These are phyloP conservation scores for Ascochyta koolunga DNA, from an alignment of 2,329 filamentous ascomycete genomes.

Conservation along the genomic window DNA sequence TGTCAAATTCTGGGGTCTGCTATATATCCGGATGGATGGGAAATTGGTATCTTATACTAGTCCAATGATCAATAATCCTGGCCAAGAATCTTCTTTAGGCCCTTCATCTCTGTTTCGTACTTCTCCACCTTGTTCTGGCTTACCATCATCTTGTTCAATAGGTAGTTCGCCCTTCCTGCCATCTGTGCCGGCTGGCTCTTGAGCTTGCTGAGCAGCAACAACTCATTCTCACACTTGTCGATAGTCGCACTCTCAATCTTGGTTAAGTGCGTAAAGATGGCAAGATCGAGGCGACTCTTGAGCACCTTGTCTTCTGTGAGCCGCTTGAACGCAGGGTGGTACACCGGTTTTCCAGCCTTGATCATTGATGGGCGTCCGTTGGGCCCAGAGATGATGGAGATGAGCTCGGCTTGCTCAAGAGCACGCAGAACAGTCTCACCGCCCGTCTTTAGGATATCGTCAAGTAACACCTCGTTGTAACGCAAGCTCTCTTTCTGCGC, in stretches of 20 bases:
- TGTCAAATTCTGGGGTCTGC: constrained; percentile 1
- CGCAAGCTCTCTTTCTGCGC: constrained; percentile 71
- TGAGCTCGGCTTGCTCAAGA: constrained; percentile 84
- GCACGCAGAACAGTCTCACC: constrained; percentile 79
- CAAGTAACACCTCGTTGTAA: constrained; percentile 85
- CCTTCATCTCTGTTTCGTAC: constrained; percentile 74
- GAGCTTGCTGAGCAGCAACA: constrained; percentile 72
- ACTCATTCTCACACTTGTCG: constrained; percentile 78
- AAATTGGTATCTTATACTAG: constrained; percentile 9
- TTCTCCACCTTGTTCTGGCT: constrained; percentile 76
- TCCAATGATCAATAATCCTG: constrained; percentile 49
- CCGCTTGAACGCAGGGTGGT: constrained; percentile 78
- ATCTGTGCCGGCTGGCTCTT: constrained; percentile 74
- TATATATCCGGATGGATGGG: neutral
- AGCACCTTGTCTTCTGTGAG: constrained; percentile 76
- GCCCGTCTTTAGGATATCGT: constrained; percentile 72
- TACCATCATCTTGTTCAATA: constrained; percentile 74
- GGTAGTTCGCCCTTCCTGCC: constrained; percentile 69
- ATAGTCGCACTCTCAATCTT: constrained; percentile 76
- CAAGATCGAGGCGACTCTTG: constrained; percentile 70
- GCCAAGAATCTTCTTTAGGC: constrained; percentile 72
- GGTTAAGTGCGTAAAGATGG: constrained; percentile 70
- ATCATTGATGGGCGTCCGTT: constrained; percentile 81
- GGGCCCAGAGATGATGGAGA: constrained; percentile 71
- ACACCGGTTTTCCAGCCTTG: constrained; percentile 83